phyloP scores from a whole-genome alignment of 495 filamentous ascomycete genomes.

The Cercophora newfieldiana region DNA sequence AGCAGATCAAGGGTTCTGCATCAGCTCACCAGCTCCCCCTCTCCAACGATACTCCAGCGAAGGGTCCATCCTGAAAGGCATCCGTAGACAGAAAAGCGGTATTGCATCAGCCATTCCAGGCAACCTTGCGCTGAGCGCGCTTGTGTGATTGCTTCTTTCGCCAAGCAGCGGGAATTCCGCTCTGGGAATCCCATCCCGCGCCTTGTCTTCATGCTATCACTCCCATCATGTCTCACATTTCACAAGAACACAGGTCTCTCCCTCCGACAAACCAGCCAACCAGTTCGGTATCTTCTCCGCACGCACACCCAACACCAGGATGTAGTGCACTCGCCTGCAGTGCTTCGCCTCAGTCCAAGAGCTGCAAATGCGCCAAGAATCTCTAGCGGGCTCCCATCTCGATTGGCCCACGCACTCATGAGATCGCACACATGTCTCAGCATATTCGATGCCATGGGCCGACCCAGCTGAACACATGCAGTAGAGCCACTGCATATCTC shows the following conservation, averaged over 20 bases:
- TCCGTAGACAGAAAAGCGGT: not conserved
- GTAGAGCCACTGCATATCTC: not conserved
- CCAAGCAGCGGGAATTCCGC: not conserved
- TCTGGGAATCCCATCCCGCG: not conserved
- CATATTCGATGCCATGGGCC: conserved; percentile 9
- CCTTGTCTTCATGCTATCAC: not conserved
- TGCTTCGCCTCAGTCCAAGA: conserved; percentile 20
- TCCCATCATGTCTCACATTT: not conserved
- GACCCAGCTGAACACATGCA: conserved; percentile 24
- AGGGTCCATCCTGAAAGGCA: not conserved
- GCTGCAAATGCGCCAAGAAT: conserved; percentile 9
- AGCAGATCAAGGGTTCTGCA: not conserved
- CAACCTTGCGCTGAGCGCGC: not conserved
- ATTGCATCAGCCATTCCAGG: no score
- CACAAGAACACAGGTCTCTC: not conserved
- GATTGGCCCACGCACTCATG: conserved; percentile 21
- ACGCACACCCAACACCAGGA: not conserved
- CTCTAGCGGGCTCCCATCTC: not conserved
- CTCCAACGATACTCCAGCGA: not conserved
- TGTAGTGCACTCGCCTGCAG: conserved; percentile 7
- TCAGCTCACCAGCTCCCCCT: not conserved
- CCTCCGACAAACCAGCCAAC: not conserved
- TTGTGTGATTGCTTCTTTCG: not conserved
- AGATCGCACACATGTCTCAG: conserved; percentile 14
- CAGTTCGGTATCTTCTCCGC: not conserved